Percentiles rank a stretch among this genome's conserved stretches.
These are phyloP conservation scores for Oxytropis ochrocephala DNA, from an alignment of 306 rosid genomes.

Conservation along the genomic window DNA sequence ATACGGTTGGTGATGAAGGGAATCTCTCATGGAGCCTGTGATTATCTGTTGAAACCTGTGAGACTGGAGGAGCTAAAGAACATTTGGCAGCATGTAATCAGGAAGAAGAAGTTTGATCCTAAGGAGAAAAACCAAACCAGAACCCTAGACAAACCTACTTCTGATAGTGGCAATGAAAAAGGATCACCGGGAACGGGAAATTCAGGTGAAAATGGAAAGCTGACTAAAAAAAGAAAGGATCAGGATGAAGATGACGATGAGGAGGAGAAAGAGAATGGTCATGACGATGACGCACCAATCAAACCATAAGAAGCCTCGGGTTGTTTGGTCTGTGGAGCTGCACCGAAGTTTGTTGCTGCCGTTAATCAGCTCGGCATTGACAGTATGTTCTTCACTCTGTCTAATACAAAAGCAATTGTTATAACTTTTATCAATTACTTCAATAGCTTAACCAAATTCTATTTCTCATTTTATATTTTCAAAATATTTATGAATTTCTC, in stretches of 20 bases:
- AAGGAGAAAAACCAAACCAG: conserved; percentile 48
- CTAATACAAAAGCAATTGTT: conserved; percentile 2
- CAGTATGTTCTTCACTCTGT: conserved; percentile 51
- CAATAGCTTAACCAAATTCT: neutral
- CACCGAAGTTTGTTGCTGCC: conserved; percentile 92
- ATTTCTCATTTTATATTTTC: neutral
- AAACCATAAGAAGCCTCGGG: conserved; percentile 90
- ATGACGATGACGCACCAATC: conserved; percentile 70
- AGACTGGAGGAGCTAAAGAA: conserved; percentile 92
- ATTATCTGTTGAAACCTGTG: conserved; percentile 90
- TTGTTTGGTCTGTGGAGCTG: conserved; percentile 95
- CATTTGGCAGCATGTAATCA: conserved; percentile 94
- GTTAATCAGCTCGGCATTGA: conserved; percentile 92
- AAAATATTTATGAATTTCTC: neutral
- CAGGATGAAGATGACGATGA: conserved; percentile 73
- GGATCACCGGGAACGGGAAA: conserved; percentile 38
- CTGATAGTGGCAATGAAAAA: conserved; percentile 31
- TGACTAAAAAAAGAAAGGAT: conserved; percentile 68
- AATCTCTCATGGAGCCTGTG: conserved; percentile 94
- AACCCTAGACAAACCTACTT: conserved; percentile 39
- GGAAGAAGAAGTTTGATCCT: conserved; percentile 77
- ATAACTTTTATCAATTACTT: neutral
- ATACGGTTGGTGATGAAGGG: conserved; percentile 92
- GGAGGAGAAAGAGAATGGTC: conserved; percentile 59
- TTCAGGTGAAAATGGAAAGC: conserved; percentile 59